A percentile compares a stretch with the other conserved stretches of the same genome.
Conservation (phyloP, 805 yeast genomes). For the Lachancea lanzarotensis region DNA sequence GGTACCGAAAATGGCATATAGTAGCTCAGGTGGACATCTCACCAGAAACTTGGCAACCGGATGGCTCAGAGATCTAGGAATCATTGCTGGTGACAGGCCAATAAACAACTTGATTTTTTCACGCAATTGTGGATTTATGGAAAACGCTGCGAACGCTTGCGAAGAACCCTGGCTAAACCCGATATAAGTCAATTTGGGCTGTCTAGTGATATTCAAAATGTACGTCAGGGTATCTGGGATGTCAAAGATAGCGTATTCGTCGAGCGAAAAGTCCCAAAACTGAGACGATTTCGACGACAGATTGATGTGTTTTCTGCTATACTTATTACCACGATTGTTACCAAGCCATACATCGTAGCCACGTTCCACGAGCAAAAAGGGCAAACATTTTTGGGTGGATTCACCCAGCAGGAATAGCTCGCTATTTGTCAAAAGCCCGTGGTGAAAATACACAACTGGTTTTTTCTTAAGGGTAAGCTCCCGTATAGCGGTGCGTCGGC, state of each 20-base stretch:
- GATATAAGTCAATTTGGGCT: slow-evolving; percentile 47
- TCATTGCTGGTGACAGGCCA: slow-evolving; percentile 83
- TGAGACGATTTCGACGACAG: slow-evolving; percentile 29
- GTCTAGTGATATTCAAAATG: slow-evolving; percentile 47
- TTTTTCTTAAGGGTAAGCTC: slow-evolving; percentile 4
- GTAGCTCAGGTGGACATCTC: slow-evolving; percentile 59
- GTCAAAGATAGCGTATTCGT: slow-evolving; percentile 78
- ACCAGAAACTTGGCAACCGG: slow-evolving; percentile 62
- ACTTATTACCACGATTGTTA: slow-evolving; percentile 59
- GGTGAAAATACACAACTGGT: slow-evolving; percentile 58
- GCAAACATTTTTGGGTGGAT: slow-evolving; percentile 49
- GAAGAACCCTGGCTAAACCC: slow-evolving; percentile 89
- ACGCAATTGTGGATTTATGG: slow-evolving; percentile 53
- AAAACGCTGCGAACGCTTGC: slow-evolving; percentile 71
- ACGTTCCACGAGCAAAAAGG: slow-evolving; percentile 43
- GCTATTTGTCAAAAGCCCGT: slow-evolving; percentile 82
- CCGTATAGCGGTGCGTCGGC: background rate
- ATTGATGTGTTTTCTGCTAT: slow-evolving; percentile 21
- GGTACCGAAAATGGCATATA: slow-evolving; percentile 60
- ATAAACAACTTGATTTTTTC: slow-evolving; percentile 44
- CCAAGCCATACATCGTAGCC: slow-evolving; percentile 92
- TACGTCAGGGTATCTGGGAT: slow-evolving; percentile 72
- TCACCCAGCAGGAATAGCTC: slow-evolving; percentile 77
- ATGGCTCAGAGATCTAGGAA: slow-evolving; percentile 72
- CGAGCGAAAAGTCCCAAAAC: slow-evolving; percentile 81